Conservation (phyloP, 163 green algal genomes). For the Picocystis sp. region DNA sequence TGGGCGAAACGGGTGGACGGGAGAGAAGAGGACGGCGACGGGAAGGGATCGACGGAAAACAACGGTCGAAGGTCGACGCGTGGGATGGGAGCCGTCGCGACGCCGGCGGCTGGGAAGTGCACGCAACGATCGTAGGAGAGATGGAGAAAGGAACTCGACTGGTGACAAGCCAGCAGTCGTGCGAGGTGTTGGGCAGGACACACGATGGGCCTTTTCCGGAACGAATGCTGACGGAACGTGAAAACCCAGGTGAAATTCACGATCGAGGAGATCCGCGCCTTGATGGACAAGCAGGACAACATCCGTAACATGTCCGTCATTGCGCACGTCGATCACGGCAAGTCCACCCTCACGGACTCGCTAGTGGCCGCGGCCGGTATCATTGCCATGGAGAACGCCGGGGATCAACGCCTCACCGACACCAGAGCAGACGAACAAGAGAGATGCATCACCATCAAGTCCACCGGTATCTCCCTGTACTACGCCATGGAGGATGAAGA, state of each 20-base stretch:
- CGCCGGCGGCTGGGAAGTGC: no score
- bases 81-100: no score
- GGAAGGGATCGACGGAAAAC: no score
- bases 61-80: no score
- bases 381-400: constrained; percentile 88
- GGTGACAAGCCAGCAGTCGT: no score
- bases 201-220: no score
- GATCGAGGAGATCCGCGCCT: constrained; percentile 36
- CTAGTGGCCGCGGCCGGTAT: constrained; percentile 98
- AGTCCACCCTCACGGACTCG: constrained; percentile 99
- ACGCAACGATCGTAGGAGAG: no score
- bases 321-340: constrained; percentile 98
- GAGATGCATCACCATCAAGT: constrained; percentile 99
- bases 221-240: no score
- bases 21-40: no score
- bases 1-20: no score
- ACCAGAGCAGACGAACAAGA: constrained; percentile 97
- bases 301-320: constrained; percentile 94
- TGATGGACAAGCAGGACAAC: constrained; percentile 94
- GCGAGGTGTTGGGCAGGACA: no score
- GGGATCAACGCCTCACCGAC: constrained; percentile 82
- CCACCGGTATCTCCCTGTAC: constrained; percentile 98
- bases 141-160: no score
- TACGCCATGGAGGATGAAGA: constrained; percentile 80
- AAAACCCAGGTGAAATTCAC: constrained; percentile 48